phyloP scores from a whole-genome alignment of 2,329 filamentous ascomycete genomes.

The Arthroderma uncinatum region DNA sequence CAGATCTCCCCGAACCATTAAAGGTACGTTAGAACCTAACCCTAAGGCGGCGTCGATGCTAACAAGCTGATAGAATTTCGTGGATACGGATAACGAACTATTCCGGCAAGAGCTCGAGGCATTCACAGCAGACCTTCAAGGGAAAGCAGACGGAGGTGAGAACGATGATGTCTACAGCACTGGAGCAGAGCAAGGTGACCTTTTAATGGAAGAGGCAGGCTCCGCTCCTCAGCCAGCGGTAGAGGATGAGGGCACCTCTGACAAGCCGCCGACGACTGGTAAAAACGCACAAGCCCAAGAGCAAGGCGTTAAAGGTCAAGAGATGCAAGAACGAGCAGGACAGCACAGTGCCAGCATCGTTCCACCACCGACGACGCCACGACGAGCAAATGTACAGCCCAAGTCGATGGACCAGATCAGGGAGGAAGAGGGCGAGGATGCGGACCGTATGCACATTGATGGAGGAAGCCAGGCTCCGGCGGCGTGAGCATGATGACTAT shows the following conservation, averaged over 20 bases:
- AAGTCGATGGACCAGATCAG: slow-evolving; percentile 2
- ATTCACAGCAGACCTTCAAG: slow-evolving; percentile 7
- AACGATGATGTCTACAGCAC: background rate
- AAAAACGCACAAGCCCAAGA: background rate
- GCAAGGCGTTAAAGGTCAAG: background rate
- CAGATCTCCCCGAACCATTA: slow-evolving; percentile 26
- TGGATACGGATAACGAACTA: slow-evolving; percentile 39
- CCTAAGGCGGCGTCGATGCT: slow-evolving; percentile 1
- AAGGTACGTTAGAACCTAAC: slow-evolving; percentile 21
- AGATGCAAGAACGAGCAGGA: slow-evolving; percentile 3
- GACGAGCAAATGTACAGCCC: background rate
- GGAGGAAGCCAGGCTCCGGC: background rate
- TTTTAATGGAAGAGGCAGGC: background rate
- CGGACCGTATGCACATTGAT: slow-evolving; percentile 6
- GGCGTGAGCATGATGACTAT: background rate
- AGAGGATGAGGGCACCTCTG: background rate
- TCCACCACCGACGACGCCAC: background rate
- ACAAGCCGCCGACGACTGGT: background rate
- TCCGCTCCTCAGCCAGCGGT: background rate
- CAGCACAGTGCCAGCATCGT: background rate
- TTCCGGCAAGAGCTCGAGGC: slow-evolving; percentile 30
- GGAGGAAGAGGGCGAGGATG: slow-evolving; percentile 4
- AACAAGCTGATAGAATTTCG: slow-evolving; percentile 32
- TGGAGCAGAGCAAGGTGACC: background rate
- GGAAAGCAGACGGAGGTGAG: background rate